These are phyloP conservation scores for Globisporangium yorkense DNA, from an alignment of 352 stramenopile species.

Conservation along the genomic window DNA sequence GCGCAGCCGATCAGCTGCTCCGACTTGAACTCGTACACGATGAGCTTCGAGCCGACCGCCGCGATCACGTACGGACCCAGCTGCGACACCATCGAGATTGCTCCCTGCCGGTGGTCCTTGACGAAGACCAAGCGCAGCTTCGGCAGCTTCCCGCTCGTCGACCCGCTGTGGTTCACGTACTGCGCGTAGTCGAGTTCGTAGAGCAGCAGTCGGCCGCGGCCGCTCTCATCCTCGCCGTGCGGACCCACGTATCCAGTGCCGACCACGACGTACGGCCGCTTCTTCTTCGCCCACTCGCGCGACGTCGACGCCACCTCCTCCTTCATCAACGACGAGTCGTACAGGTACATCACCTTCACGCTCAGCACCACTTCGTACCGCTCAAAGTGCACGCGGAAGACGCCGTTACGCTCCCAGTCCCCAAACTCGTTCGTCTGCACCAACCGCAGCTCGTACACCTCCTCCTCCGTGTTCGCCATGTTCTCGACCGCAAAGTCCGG, in stretches of 20 bases:
- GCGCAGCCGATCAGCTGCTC: slow-evolving; percentile 81
- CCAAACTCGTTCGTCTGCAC: slow-evolving; percentile 79
- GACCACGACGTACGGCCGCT: slow-evolving; percentile 77
- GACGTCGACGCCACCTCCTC: slow-evolving; percentile 62
- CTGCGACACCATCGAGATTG: slow-evolving; percentile 71
- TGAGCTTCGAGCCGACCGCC: slow-evolving; percentile 81
- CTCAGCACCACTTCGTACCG: slow-evolving; percentile 82
- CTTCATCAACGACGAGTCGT: slow-evolving; percentile 76
- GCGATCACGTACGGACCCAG: slow-evolving; percentile 81
- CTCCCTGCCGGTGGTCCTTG: slow-evolving; percentile 81
- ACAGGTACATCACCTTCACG: slow-evolving; percentile 83
- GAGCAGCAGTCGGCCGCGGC: slow-evolving; percentile 69
- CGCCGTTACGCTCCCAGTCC: slow-evolving; percentile 62
- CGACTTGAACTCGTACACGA: slow-evolving; percentile 88
- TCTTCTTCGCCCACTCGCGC: slow-evolving; percentile 69
- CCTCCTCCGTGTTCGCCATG: slow-evolving; percentile 67
- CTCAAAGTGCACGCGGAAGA: slow-evolving; percentile 84
- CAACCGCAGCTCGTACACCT: slow-evolving; percentile 79
- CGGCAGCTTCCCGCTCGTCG: slow-evolving; percentile 70
- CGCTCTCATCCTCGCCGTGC: slow-evolving; percentile 84
- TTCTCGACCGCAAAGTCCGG: slow-evolving; percentile 55
- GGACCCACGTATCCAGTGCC: slow-evolving; percentile 79
- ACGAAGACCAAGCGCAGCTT: slow-evolving; percentile 82
- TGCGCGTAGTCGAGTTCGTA: slow-evolving; percentile 88
- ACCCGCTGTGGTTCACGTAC: slow-evolving; percentile 73